Conservation (phyloP, 306 rosid genomes). For the Castanea mollissima region DNA sequence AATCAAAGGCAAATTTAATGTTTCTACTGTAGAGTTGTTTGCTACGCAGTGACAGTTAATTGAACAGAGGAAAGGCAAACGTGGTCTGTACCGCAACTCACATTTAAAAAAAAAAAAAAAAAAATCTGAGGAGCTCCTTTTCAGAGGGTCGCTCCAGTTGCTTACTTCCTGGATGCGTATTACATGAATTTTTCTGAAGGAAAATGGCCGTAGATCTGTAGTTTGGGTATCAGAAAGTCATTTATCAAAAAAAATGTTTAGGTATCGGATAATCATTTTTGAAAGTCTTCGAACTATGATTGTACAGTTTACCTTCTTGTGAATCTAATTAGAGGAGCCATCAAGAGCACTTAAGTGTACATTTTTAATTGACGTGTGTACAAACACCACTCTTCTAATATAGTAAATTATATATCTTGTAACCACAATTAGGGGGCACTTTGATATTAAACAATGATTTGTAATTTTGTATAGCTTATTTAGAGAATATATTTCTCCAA, state of each 20-base stretch:
- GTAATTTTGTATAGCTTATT: too few species aligned
- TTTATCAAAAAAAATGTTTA: neutral
- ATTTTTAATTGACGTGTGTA: neutral
- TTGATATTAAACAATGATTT: neutral
- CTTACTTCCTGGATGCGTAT: neutral
- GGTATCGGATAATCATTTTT: neutral
- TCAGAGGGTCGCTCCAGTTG: neutral
- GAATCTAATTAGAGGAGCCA: neutral
- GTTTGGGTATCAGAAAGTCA: too few species aligned
- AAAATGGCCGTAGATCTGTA: too few species aligned
- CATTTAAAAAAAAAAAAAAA: neutral
- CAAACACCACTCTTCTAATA: neutral
- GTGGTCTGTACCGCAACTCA: neutral
- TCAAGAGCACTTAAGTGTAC: neutral
- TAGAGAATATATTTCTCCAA: too few species aligned
- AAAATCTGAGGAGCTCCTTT: too few species aligned
- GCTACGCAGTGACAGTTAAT: neutral
- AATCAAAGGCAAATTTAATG: constrained; percentile 4
- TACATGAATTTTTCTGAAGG: neutral
- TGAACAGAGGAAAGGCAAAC: constrained; percentile 3
- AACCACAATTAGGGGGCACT: neutral
- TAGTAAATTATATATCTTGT: too few species aligned
- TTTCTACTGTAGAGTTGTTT: neutral
- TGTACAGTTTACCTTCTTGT: neutral
- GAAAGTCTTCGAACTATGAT: neutral